Conservation (phyloP, 352 stramenopile species). For the Phytophthora pisi region DNA sequence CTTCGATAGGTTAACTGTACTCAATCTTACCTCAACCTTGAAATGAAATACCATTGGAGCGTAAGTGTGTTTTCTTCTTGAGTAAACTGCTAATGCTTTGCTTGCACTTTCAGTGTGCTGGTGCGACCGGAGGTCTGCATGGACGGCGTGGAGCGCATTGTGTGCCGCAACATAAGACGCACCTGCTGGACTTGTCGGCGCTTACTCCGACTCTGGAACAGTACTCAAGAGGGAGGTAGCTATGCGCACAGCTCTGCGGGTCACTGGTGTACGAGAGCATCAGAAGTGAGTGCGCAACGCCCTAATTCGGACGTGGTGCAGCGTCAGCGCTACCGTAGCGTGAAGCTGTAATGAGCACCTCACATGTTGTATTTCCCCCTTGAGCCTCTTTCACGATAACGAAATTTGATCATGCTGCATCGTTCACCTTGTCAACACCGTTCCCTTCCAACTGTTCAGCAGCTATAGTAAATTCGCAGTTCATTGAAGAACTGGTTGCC, state of each 20-base stretch:
- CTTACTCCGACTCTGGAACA: conserved; percentile 33
- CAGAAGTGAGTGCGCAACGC: conserved; percentile 18
- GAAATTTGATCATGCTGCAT: not conserved
- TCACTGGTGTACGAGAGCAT: conserved; percentile 60
- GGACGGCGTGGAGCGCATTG: conserved; percentile 57
- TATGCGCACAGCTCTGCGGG: conserved; percentile 40
- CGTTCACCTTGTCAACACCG: too few species aligned
- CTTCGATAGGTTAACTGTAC: too few species aligned
- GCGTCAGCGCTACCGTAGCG: not conserved
- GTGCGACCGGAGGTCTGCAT: conserved; percentile 48
- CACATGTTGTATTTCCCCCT: not conserved
- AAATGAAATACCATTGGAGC: conserved; percentile 39
- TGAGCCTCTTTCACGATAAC: too few species aligned
- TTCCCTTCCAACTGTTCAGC: too few species aligned
- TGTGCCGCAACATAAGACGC: conserved; percentile 65
- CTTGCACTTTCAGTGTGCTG: conserved; percentile 27
- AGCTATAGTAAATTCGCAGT: too few species aligned
- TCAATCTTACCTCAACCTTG: too few species aligned
- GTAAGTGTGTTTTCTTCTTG: conserved; percentile 18
- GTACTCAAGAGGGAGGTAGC: conserved; percentile 42
- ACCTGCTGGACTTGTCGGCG: conserved; percentile 20
- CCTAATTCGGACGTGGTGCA: not conserved
- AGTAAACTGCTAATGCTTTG: not conserved
- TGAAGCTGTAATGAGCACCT: not conserved
- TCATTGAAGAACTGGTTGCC: too few species aligned